phyloP scores from a whole-genome alignment of 2,329 filamentous ascomycete species.

The Zasmidium citrigriseum region DNA sequence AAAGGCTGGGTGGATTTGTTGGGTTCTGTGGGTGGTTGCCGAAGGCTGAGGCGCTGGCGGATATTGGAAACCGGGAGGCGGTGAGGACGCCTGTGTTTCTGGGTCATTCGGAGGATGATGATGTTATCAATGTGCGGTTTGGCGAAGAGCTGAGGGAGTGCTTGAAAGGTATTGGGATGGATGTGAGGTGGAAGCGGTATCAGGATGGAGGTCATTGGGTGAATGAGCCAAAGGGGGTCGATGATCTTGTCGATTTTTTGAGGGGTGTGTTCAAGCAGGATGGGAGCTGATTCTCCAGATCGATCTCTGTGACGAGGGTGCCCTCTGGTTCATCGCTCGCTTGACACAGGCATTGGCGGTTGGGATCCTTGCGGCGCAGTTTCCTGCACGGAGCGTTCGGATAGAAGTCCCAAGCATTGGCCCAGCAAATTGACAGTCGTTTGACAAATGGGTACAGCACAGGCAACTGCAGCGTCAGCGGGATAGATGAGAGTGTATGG shows the following conservation, averaged over 20 bases:
- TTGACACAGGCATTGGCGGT: background rate
- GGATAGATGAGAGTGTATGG: background rate
- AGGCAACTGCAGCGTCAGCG: background rate
- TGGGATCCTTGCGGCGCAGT: background rate
- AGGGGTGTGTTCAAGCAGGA: background rate
- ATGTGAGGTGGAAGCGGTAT: conserved; percentile 21
- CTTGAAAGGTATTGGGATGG: conserved; percentile 14
- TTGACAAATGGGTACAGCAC: background rate
- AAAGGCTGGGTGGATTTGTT: conserved; percentile 22
- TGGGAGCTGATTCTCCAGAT: background rate
- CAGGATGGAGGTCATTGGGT: conserved; percentile 22
- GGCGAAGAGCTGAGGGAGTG: conserved; percentile 19
- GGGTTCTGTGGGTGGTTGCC: conserved; percentile 26
- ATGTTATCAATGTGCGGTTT: conserved; percentile 18
- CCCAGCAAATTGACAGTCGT: background rate
- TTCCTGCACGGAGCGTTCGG: background rate
- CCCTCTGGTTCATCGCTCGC: background rate
- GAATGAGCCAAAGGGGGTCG: conserved; percentile 24
- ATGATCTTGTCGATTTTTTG: conserved; percentile 20
- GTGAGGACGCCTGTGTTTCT: conserved; percentile 23
- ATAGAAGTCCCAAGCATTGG: background rate
- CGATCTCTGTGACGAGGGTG: background rate
- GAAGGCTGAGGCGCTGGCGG: conserved; percentile 2
- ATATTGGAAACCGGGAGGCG: conserved; percentile 2
- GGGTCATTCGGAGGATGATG: conserved; percentile 20